Evolutionary conservation across 208 protist genomes (phyloP).

Genomic region (Naegleria gruberi): DNA sequence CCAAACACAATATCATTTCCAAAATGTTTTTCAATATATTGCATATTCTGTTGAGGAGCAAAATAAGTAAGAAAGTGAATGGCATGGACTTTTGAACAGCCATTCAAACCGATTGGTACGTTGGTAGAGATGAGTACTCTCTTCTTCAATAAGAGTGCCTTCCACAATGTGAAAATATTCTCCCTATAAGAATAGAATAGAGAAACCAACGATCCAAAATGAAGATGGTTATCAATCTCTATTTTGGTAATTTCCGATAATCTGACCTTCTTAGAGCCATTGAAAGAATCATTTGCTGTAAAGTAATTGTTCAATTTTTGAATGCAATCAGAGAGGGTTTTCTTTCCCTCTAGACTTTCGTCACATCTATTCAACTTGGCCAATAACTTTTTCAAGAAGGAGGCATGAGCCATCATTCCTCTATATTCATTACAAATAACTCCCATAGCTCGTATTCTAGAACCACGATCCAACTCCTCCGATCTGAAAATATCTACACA

Average conservation of each 20-base stretch:
- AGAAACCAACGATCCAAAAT: not conserved
- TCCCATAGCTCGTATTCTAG: not conserved
- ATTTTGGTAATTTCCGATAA: not conserved
- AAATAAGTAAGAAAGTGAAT: not conserved
- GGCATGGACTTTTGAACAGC: not conserved
- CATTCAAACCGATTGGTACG: not conserved
- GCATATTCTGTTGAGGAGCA: not conserved
- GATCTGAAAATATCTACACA: not conserved
- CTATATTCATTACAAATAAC: not conserved
- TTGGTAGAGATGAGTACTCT: not conserved
- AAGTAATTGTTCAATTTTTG: not conserved
- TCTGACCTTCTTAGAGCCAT: not conserved
- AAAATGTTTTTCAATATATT: not conserved
- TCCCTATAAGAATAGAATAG: not conserved
- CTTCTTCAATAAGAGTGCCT: not conserved
- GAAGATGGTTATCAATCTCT: not conserved
- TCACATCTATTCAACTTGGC: not conserved
- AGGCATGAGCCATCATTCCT: not conserved
- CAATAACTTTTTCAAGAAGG: not conserved
- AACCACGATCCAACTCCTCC: not conserved
- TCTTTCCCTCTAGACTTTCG: no score
- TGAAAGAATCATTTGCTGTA: not conserved
- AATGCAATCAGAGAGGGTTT: not conserved
- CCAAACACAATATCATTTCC: not conserved
- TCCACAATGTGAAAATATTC: not conserved